These are phyloP conservation scores for Bruguiera gymnorhiza DNA, from an alignment of 345 rosid genomes.

Conservation along the genomic window DNA sequence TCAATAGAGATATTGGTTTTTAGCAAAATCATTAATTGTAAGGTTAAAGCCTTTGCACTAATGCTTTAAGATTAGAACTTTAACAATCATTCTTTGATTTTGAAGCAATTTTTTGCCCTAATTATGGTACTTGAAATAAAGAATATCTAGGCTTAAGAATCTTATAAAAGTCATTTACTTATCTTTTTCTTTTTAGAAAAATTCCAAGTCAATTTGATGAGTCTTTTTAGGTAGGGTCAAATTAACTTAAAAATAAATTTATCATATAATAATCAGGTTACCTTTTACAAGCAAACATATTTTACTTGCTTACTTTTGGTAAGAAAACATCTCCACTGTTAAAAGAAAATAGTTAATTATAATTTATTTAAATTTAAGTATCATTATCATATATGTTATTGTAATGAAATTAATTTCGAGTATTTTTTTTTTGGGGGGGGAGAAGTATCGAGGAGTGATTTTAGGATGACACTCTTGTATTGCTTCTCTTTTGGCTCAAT, in stretches of 20 bases:
- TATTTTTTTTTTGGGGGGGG: no score
- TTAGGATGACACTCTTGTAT: no score
- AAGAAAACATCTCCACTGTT: not conserved
- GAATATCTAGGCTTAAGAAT: conserved; percentile 9
- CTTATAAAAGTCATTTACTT: not conserved
- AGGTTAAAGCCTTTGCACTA: conserved; percentile 16
- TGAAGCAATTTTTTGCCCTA: not conserved
- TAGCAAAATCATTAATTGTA: conserved; percentile 16
- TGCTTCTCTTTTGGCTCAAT: no score
- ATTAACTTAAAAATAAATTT: not conserved
- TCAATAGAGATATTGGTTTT: conserved; percentile 26
- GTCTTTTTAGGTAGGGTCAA: not conserved
- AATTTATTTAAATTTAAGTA: no score
- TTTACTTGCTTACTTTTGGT: not conserved
- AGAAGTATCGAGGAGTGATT: no score
- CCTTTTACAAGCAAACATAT: not conserved
- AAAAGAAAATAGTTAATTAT: not conserved
- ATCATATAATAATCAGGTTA: not conserved
- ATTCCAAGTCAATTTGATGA: no score
- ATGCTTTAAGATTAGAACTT: conserved; percentile 10
- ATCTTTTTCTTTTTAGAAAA: no score
- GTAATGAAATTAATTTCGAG: no score
- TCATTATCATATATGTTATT: no score
- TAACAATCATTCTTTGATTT: not conserved
- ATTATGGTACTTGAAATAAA: conserved; percentile 1